Evolutionary conservation across 768 basidiomycete species (phyloP).

Genomic region (Clitopilus hobsonii): DNA sequence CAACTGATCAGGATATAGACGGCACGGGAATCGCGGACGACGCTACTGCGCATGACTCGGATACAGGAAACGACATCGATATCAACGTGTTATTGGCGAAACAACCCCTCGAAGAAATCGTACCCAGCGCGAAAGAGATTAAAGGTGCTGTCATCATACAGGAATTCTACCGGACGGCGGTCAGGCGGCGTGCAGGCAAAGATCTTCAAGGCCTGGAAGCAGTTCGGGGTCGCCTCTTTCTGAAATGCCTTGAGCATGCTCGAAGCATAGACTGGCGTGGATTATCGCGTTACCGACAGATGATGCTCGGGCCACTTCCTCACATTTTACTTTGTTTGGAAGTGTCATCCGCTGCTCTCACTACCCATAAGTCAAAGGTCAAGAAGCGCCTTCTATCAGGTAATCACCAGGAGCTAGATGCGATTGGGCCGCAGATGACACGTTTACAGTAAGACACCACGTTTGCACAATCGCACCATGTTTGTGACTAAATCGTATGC

Average conservation of each 20-base stretch:
- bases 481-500: neutral
- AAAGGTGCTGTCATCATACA: constrained; percentile 18
- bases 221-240: constrained; percentile 19
- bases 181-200: constrained; percentile 2
- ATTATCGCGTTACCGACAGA: constrained; percentile 23
- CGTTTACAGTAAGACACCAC: constrained; percentile 19
- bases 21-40: no score
- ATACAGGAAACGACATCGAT: no score
- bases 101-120: neutral
- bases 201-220: constrained; percentile 9
- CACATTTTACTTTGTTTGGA: constrained; percentile 38
- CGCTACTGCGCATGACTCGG: no score
- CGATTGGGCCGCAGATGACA: constrained; percentile 2
- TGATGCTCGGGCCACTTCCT: constrained; percentile 35
- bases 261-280: constrained; percentile 21
- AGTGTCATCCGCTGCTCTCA: constrained; percentile 14
- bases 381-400: constrained; percentile 21
- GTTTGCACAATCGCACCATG: neutral
- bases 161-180: constrained; percentile 4
- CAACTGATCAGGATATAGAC: no score
- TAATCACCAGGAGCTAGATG: neutral
- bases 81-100: neutral
- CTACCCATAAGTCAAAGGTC: constrained; percentile 22
- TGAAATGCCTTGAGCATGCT: constrained; percentile 20
- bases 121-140: constrained; percentile 17